Evolutionary conservation across 225 moss, liverwort and hornwort species (phyloP), one percentile per base, ranked within the genome.

Genomic region (Neckera pumila): DNA sequence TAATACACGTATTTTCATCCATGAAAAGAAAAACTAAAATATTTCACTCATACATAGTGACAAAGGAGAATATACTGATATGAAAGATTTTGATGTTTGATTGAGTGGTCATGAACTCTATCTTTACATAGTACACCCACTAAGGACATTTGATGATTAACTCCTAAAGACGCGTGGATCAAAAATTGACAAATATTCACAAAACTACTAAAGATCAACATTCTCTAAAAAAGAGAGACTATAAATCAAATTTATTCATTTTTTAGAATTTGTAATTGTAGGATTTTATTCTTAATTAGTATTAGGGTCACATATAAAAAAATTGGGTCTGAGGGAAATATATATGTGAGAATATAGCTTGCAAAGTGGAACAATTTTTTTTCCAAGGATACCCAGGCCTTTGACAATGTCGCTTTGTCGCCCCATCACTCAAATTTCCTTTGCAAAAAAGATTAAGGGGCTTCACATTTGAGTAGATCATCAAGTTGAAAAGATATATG

Each of bases 321-420:
- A 19, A 2, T 49, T 2, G 20, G 3, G 19, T 19, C 5, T 1
- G 3, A 2, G 49, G 49, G 3, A 17, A 72, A 28, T 45, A 72
- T 17, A 2, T 45, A 3, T 17, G 17, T 5, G 11, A 45, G 6
- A 73, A 28, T 17, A 17, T 30, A 45, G 1, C 3, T 18, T 45
- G 17, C 9, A 73, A 30, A 73, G 45, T 45, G 0, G 4, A 45
- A 45, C 11, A 73, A 45, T 9, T 43, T 0, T 45, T 73, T 26
- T 42, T 10, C 2, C 6, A 45, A 28, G 6, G 7, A 1, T 72
- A 1, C 10, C 0, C 0, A 0, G 1, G 4, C 25, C 17, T 28
- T 30, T 16, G 9, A 45, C 11, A 45, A 6, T 27, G 45, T 45
- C 2, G 1, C 28, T 72, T 72, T 17, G 0, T 17, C 0, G 11